Conservation (phyloP, 2,329 filamentous ascomycete species). For the Didymellaceae sp. region DNA sequence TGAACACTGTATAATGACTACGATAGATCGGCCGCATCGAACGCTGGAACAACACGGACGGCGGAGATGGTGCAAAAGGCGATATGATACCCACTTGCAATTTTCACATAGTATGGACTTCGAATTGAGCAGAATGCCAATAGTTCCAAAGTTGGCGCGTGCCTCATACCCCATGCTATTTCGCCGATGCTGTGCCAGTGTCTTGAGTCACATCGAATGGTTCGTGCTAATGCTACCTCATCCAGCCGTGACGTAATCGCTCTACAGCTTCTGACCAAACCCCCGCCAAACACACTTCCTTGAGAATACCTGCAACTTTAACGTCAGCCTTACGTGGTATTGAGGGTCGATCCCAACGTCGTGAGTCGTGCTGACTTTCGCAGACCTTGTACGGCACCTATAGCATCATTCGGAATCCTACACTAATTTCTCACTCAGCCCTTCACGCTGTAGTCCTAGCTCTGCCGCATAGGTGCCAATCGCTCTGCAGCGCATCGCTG, state of each 20-base stretch:
- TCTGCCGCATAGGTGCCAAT: slow-evolving; percentile 2
- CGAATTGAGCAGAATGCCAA: no score
- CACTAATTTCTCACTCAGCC: slow-evolving; percentile 19
- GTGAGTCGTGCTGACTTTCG: no score
- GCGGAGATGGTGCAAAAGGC: not conserved
- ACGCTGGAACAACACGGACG: not conserved
- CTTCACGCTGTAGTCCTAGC: slow-evolving; percentile 3
- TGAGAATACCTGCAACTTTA: not conserved
- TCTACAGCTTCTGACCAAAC: not conserved
- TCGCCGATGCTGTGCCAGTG: no score
- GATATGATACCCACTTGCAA: slow-evolving; percentile 2
- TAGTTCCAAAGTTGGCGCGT: no score
- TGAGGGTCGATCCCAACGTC: no score
- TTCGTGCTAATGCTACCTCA: no score
- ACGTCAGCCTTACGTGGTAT: slow-evolving; percentile 14
- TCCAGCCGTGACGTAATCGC: slow-evolving; percentile 6
- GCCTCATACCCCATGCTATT: no score
- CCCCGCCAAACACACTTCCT: not conserved
- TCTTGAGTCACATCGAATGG: no score
- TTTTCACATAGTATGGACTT: not conserved
- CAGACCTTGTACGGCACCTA: not conserved
- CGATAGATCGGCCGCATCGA: not conserved
- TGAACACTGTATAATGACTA: slow-evolving; percentile 1
- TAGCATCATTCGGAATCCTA: not conserved
- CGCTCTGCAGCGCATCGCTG: not conserved